Conservation (phyloP, 306 rosid genomes). For the Delonix regia region DNA sequence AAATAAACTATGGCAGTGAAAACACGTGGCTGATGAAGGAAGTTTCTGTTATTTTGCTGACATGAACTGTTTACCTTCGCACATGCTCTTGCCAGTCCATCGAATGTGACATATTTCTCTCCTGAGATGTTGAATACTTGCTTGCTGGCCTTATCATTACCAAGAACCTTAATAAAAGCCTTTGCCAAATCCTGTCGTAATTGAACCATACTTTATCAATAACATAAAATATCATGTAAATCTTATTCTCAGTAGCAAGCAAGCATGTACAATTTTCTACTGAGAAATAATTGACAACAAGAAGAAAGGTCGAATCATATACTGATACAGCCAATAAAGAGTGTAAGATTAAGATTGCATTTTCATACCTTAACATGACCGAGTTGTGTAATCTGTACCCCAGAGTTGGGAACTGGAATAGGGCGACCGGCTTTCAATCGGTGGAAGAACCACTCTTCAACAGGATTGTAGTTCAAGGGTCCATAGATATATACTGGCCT, state of each 20-base stretch:
- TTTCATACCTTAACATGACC: conserved; percentile 86
- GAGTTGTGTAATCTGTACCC: conserved; percentile 86
- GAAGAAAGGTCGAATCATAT: too few relatives aligned
- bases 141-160: conserved; percentile 84
- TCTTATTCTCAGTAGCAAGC: neutral
- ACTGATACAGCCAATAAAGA: too few relatives aligned
- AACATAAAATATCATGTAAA: neutral
- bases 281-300: too few relatives aligned
- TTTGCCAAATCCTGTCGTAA: conserved; percentile 80
- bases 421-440: conserved; percentile 97
- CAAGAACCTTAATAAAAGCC: conserved; percentile 82
- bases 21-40: neutral
- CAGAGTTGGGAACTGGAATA: conserved; percentile 90
- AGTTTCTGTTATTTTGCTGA: neutral
- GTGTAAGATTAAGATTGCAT: too few relatives aligned
- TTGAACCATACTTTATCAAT: conserved; percentile 32
- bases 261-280: too few relatives aligned
- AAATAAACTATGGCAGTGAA: neutral
- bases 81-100: conserved; percentile 93
- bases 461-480: conserved; percentile 94
- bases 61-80: conserved; percentile 66
- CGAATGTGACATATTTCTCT: conserved; percentile 89
- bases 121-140: conserved; percentile 95
- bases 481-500: conserved; percentile 98
- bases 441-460: conserved; percentile 99